phyloP scores from a whole-genome alignment of 768 basidiomycete species.

The Suillus hirtellus region DNA sequence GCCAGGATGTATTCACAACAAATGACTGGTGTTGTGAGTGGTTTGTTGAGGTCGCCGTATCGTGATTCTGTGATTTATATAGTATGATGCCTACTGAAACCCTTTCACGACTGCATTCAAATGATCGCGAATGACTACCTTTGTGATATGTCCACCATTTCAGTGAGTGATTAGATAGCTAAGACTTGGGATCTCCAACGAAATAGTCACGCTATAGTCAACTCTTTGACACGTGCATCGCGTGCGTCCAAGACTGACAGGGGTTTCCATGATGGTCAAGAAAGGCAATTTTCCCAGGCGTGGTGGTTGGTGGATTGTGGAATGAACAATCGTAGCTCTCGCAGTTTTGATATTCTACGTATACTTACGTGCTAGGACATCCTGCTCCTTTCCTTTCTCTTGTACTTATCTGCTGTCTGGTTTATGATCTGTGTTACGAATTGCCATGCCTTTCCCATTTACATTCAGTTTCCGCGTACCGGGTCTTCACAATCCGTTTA shows the following conservation, averaged over 20 bases:
- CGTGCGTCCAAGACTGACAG: not conserved
- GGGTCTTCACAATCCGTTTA: constrained; percentile 68
- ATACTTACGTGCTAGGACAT: not conserved
- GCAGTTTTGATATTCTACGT: not conserved
- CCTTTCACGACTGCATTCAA: not conserved
- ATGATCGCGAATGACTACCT: not conserved
- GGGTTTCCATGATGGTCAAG: not conserved
- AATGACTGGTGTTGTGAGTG: not conserved
- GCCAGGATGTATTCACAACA: not conserved
- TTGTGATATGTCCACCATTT: not conserved
- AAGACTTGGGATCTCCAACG: not conserved
- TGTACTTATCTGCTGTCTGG: constrained; percentile 7
- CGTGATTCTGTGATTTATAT: constrained; percentile 7
- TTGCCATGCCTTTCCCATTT: constrained; percentile 61
- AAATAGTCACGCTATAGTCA: constrained; percentile 7
- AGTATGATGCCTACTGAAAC: constrained; percentile 4
- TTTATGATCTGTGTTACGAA: constrained; percentile 30
- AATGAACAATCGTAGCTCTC: not conserved
- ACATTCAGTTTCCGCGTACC: constrained; percentile 70
- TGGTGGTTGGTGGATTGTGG: not conserved
- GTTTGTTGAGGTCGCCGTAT: constrained; percentile 2
- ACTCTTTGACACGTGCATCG: constrained; percentile 9
- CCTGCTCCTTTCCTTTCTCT: not conserved
- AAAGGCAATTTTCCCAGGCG: constrained; percentile 1
- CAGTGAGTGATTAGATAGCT: not conserved